A percentile compares a stretch with the other conserved stretches of the same genome.
These are phyloP conservation scores for Cladosporium sp. DNA, from an alignment of 2,329 filamentous ascomycete genomes.

Conservation along the genomic window DNA sequence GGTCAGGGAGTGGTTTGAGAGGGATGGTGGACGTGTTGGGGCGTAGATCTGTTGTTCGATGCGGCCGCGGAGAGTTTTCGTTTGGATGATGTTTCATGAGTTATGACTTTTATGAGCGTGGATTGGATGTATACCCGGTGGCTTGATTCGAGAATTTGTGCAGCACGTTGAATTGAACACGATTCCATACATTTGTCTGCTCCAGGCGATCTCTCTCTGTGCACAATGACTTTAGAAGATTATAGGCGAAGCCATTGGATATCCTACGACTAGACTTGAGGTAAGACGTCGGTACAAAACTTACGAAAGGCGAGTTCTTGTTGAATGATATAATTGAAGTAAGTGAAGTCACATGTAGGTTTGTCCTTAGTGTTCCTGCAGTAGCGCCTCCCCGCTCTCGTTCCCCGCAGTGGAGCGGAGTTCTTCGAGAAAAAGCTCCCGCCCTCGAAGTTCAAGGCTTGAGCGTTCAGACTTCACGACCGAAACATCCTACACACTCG, in stretches of 20 bases:
- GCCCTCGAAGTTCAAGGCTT: background rate
- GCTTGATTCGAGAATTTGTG: no score
- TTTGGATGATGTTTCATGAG: background rate
- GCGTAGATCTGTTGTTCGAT: no score
- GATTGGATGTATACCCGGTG: background rate
- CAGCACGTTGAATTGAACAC: no score
- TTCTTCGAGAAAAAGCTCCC: slow-evolving; percentile 3
- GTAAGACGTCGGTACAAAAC: no score
- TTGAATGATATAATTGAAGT: no score
- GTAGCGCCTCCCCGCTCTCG: slow-evolving; percentile 1
- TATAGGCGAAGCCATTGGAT: no score
- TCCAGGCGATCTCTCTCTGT: no score
- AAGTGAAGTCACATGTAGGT: background rate
- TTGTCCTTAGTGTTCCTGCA: slow-evolving; percentile 4
- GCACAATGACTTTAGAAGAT: no score
- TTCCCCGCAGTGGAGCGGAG: background rate
- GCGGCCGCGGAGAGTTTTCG: background rate
- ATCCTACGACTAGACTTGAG: no score
- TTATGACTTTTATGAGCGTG: background rate
- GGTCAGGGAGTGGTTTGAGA: slow-evolving; percentile 8
- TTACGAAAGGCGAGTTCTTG: no score
- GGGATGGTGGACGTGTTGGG: background rate
- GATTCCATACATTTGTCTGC: no score
- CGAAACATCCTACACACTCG: no score
- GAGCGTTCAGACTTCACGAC: background rate